Evolutionary conservation across 495 filamentous ascomycete species (phyloP), one percentile per base, ranked within the genome.

Genomic region (Penicillium turbatum): DNA sequence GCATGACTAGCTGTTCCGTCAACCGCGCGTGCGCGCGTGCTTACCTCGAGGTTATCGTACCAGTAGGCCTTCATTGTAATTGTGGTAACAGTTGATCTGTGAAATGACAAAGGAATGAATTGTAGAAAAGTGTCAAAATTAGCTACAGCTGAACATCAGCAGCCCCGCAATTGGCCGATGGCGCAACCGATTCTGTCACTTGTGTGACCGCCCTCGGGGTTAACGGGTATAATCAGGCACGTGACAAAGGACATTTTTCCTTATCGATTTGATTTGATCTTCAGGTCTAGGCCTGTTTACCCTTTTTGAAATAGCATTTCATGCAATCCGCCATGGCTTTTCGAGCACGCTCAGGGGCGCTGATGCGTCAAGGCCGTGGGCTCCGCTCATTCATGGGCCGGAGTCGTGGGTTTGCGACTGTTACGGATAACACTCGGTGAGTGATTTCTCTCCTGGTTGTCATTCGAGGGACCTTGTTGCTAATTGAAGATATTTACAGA

Each of bases 1-100:
- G 17, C 42, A 35, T 47, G 21, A 16, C 29, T 35, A 27, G 32
- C 16, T 13, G 21, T 32, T 26, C 30, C 5, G 35, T 11, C 47
- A 31, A 37, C 29, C 40, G 40, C 21, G 21, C 21, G n/a, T n/a
- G n/a, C n/a, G 19, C 13, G 43, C 26, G 7, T 19, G 73, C 85
- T 67, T 83, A 92, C 89, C 55, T 79, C 79, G 58, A 79, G 69
- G 71, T 92, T 87, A 64, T 93, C 89, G 69, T 85, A 92, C 77
- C 82, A 86, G 74, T 93, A 95, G 53, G 85, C 87, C 69, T 81
- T 86, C 89, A 95, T 93, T 12, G 19, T 9, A 9, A 26, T n/a
- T 24, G 11, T 5, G 26, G 11, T 38, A 10, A 31, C 16, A 41
- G 31, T 35, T 26, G 26, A 48, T 27, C 8, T 42, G 24, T 39